Base-by-base conservation (phyloP, 768 basidiomycete genomes). In the Sarcodon sp. region DNA sequence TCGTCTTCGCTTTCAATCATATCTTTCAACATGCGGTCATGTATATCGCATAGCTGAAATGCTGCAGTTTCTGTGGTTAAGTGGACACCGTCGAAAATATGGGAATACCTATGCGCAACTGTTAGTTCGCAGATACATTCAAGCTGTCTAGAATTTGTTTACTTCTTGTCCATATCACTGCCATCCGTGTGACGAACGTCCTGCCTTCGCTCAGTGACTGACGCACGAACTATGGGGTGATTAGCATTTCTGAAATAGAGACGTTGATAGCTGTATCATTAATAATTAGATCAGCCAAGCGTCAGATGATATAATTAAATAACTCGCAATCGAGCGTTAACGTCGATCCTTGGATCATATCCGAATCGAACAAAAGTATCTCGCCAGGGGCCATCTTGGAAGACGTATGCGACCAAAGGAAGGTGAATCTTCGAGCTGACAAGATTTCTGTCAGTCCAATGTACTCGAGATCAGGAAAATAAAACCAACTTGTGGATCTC, bases 351-450 rank as follows among this genome's bases (percentile, higher is more conserved):
- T 7, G 96, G 96, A 58, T 99, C 96, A 58, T 92, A 98, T 10
- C 83, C 80, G 49, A 91, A 83, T 41, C 79, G 78, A 34, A 97
- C 73, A 45, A 92, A 72, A 11, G 87, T 86, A 55, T 97, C 93
- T 36, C 90, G 74, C 83, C 87, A 98, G 3, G 93, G 92, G 0
- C 96, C 96, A 54, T 96, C 93, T 54, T 83, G 77, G 59, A 97
- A 93, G 7, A 87, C 83, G 58, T 93, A 99, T 47, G 81, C 83
- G 3, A 85, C 77, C 5, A 87, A 64, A 3, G 92, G 84, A 13
- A 94, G 73, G 12, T 91, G 70, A 6, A 79, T 64, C 59, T 93
- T 94, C 10, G 87, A 85, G 51, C 91, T 94, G 50, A 6, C 9
- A 16, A 45, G 33, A 9, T 16, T 35, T 44, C 33, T 12, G 49